Evolutionary conservation across 305 asterid species (phyloP), one percentile per base, ranked within the genome.

Genomic region (Plantago lanceolata): DNA sequence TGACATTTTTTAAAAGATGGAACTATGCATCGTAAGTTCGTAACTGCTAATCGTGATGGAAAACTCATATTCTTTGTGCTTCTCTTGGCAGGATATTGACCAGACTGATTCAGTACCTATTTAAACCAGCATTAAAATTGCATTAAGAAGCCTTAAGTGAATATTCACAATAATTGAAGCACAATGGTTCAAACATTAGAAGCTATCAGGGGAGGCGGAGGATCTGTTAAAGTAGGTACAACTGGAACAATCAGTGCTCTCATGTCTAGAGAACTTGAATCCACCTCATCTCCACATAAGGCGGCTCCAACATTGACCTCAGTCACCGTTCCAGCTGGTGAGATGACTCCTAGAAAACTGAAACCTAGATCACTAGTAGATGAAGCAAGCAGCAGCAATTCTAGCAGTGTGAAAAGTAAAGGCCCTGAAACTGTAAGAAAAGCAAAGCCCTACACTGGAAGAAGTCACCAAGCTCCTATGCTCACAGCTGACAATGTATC

Each of bases 161-260:
- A 24, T 62, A 50, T 43, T 54, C 43, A 56, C 58, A 57, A 59
- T 20, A 68, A 57, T 64, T 26, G 66, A 45, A 59, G 24, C 68
- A 51, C 63, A 6, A 88, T 85, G 97, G 85, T 77, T 71, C 86
- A 68, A 66, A 82, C 81, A 60, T 62, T 88, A 68, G 91, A 88
- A 84, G 79, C 85, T 19, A 77, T 85, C 61, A 71, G 68, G 69
- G 88, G 96, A 67, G 90, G 94, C 19, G 94, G 95, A 76, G 96
- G 96, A 63, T 88, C 96, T 6, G 54, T 90, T 54, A 90, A 80
- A 79, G 78, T 88, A 14, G 95, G 97, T 64, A 79, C 91, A 26
- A 90, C 95, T 1, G 96, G 96, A 55, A 90, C 80, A 47, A 85
- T 90, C 68, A 77, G 95, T 71, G 83, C 90, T 67, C 85, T 90